These are phyloP conservation scores for Begonia peltatifolia DNA, from an alignment of 306 rosid genomes.

Conservation along the genomic window DNA sequence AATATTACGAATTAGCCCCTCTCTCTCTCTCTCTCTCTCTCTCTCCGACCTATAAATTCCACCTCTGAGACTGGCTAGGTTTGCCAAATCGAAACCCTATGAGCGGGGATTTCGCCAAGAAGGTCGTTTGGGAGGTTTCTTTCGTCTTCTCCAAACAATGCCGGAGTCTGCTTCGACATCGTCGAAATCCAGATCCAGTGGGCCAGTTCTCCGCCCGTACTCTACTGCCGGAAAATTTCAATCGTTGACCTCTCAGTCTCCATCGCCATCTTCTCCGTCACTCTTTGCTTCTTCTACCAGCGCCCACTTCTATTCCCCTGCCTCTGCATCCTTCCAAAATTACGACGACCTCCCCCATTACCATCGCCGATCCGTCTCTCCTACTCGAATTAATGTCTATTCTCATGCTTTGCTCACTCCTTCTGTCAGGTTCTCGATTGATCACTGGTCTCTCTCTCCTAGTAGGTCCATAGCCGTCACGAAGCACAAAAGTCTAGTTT, in stretches of 20 bases:
- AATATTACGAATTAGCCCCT: constrained; percentile 21
- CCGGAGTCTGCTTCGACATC: constrained; percentile 26
- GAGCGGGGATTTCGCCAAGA: constrained; percentile 34
- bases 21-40: too few relatives aligned
- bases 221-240: constrained; percentile 63
- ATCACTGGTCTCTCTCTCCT: constrained; percentile 65
- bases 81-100: constrained; percentile 79
- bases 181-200: constrained; percentile 40
- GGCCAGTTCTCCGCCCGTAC: constrained; percentile 57
- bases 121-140: neutral
- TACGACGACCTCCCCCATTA: constrained; percentile 14
- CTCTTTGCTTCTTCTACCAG: constrained; percentile 70
- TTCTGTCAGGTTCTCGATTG: constrained; percentile 61
- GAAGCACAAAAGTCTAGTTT: constrained; percentile 37
- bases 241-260: constrained; percentile 17
- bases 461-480: constrained; percentile 58
- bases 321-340: constrained; percentile 31
- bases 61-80: constrained; percentile 70
- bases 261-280: constrained; percentile 32
- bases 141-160: constrained; percentile 18
- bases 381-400: constrained; percentile 74
- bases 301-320: constrained; percentile 37
- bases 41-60: constrained; percentile 29
- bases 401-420: constrained; percentile 23
- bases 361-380: constrained; percentile 60